Evolutionary conservation across 2,329 filamentous ascomycete species (phyloP).

Genomic region (Byssoonygena ceratinophila): DNA sequence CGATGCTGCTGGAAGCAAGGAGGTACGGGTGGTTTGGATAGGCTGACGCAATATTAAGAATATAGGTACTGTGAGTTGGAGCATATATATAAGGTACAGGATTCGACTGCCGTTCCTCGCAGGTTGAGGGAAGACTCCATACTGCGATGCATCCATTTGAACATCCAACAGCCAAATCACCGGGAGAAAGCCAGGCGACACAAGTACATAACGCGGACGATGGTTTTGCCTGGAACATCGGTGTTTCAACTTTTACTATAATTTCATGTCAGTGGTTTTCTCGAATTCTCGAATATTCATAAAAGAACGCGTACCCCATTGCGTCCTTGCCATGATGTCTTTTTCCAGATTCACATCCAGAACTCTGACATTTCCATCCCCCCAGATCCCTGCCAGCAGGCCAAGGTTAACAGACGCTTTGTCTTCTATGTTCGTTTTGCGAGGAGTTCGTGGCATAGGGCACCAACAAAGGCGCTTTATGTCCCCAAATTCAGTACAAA

Average conservation of each 20-base stretch:
- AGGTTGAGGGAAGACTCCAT: slow-evolving; percentile 36
- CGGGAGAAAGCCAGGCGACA: slow-evolving; percentile 47
- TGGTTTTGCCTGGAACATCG: slow-evolving; percentile 43
- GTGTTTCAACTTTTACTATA: slow-evolving; percentile 36
- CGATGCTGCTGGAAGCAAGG: slow-evolving; percentile 44
- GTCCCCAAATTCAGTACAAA: slow-evolving; percentile 50
- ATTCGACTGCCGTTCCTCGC: slow-evolving; percentile 11
- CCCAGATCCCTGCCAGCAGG: slow-evolving; percentile 47
- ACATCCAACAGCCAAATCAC: slow-evolving; percentile 45
- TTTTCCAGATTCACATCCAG: slow-evolving; percentile 39
- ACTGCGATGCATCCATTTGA: slow-evolving; percentile 48
- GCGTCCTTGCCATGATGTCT: slow-evolving; percentile 21
- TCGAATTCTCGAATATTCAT: neutral
- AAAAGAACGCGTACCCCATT: slow-evolving; percentile 20
- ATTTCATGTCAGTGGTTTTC: slow-evolving; percentile 3
- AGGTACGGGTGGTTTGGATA: slow-evolving; percentile 46
- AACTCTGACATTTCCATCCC: slow-evolving; percentile 48
- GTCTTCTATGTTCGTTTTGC: slow-evolving; percentile 21
- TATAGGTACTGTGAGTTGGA: slow-evolving; percentile 30
- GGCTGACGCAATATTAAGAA: slow-evolving; percentile 36
- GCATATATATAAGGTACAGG: slow-evolving; percentile 30
- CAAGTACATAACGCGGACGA: slow-evolving; percentile 46
- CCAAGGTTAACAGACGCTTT: slow-evolving; percentile 33
- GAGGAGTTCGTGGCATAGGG: slow-evolving; percentile 33
- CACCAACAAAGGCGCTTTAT: slow-evolving; percentile 49